phyloP scores from a whole-genome alignment of 805 yeast genomes.

The Pichia scutulata region DNA sequence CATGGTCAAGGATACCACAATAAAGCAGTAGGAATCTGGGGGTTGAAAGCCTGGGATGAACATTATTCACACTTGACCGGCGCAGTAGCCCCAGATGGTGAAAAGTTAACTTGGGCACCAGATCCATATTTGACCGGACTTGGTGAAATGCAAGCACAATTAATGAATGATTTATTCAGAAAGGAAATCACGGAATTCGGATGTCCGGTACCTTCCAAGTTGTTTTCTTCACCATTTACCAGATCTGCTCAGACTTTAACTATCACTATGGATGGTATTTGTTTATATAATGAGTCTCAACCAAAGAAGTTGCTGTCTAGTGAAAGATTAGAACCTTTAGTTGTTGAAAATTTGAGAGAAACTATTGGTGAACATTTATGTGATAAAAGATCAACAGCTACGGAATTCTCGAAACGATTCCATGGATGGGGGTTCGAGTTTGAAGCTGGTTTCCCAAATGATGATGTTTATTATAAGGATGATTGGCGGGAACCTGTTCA shows the following conservation, averaged over 20 bases:
- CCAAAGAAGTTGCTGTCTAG: background rate
- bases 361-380: slow-evolving; percentile 54
- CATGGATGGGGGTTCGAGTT: slow-evolving; percentile 35
- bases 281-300: slow-evolving; percentile 18
- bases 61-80: slow-evolving; percentile 47
- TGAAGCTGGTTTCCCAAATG: slow-evolving; percentile 39
- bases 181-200: slow-evolving; percentile 34
- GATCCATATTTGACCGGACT: slow-evolving; percentile 51
- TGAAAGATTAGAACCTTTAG: slow-evolving; percentile 21
- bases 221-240: slow-evolving; percentile 57
- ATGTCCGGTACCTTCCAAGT: slow-evolving; percentile 48
- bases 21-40: slow-evolving; percentile 45
- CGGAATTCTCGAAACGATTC: slow-evolving; percentile 26
- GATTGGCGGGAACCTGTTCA: slow-evolving; percentile 40
- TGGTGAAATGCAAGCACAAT: slow-evolving; percentile 51
- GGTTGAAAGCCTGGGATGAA: slow-evolving; percentile 47
- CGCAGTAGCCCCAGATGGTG: slow-evolving; percentile 36
- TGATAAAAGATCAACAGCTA: slow-evolving; percentile 41
- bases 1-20: slow-evolving; percentile 71
- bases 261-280: slow-evolving; percentile 41
- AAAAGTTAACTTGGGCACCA: slow-evolving; percentile 43
- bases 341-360: slow-evolving; percentile 48
- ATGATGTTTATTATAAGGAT: slow-evolving; percentile 39
- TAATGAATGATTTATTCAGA: slow-evolving; percentile 37
- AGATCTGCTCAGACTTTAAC: slow-evolving; percentile 52